phyloP scores from a whole-genome alignment of 768 basidiomycete species.

The Trametes punicea region DNA sequence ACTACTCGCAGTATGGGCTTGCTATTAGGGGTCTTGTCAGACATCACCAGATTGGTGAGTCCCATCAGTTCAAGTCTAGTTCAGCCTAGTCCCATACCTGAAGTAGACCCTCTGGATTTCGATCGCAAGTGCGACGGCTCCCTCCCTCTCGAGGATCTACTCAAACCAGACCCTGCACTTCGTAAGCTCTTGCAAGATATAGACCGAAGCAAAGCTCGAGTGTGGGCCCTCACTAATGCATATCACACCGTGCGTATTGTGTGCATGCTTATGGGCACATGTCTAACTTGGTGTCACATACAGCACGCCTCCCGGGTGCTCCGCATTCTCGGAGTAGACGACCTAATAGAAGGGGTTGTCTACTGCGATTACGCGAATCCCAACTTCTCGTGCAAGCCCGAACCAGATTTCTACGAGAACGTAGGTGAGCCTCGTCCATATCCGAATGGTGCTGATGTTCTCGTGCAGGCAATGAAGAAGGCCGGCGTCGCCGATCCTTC shows the following conservation, averaged over 20 bases:
- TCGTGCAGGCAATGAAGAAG: conserved; percentile 56
- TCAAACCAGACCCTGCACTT: conserved; percentile 57
- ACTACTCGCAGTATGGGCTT: conserved; percentile 81
- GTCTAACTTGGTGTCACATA: neutral
- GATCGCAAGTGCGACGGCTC: conserved; percentile 81
- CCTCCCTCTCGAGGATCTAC: conserved; percentile 77
- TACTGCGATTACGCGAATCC: conserved; percentile 72
- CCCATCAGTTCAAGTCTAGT: neutral
- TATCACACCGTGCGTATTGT: conserved; percentile 56
- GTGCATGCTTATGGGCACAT: neutral
- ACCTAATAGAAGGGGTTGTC: conserved; percentile 70
- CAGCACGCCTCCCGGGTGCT: conserved; percentile 84
- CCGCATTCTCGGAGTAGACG: conserved; percentile 64
- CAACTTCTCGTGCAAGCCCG: conserved; percentile 79
- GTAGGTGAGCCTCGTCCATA: conserved; percentile 34
- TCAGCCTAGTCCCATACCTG: neutral
- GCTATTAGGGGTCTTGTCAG: conserved; percentile 74
- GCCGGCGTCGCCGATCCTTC: conserved; percentile 61
- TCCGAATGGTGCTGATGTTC: neutral
- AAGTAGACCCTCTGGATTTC: conserved; percentile 76
- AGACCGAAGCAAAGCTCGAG: conserved; percentile 69
- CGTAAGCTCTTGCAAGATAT: conserved; percentile 75
- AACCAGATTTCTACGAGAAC: conserved; percentile 63
- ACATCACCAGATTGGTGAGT: conserved; percentile 71
- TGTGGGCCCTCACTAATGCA: conserved; percentile 88